These are phyloP conservation scores for Blastocystis sp. DNA, from an alignment of 352 stramenopile species.

Conservation along the genomic window DNA sequence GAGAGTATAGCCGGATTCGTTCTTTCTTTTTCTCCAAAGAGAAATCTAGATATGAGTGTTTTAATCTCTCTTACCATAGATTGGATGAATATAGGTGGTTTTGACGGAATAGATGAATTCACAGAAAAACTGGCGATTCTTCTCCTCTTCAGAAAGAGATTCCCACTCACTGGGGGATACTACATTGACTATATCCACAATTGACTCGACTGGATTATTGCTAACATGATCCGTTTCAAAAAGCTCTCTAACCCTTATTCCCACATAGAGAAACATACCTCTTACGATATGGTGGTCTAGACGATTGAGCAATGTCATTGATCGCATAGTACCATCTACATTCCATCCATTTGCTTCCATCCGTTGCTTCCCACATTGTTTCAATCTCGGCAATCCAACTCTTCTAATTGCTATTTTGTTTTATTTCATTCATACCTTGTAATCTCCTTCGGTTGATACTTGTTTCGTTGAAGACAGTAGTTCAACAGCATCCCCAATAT, in stretches of 20 bases:
- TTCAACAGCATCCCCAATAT: conserved; percentile 32
- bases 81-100: conserved; percentile 20
- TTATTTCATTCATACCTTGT: neutral
- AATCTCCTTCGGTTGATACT: conserved; percentile 1
- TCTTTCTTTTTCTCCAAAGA: conserved; percentile 20
- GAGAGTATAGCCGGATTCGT: conserved; percentile 41
- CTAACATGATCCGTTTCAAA: conserved; percentile 52
- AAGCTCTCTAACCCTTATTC: neutral
- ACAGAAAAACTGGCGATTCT: conserved; percentile 28
- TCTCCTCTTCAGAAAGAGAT: neutral
- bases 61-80: neutral
- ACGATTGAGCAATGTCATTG: conserved; percentile 4
- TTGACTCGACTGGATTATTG: conserved; percentile 29
- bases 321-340: conserved; percentile 31
- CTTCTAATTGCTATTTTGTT: neutral
- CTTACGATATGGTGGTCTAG: conserved; percentile 43
- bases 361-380: conserved; percentile 39
- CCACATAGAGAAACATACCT: neutral
- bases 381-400: conserved; percentile 54
- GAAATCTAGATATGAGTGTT: neutral
- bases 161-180: neutral
- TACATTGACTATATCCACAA: conserved; percentile 32
- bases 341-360: conserved; percentile 44
- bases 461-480: neutral
- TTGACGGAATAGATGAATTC: conserved; percentile 38